Base-by-base conservation (phyloP, 2,329 filamentous ascomycete species). In the Diplocarpon rosae region DNA sequence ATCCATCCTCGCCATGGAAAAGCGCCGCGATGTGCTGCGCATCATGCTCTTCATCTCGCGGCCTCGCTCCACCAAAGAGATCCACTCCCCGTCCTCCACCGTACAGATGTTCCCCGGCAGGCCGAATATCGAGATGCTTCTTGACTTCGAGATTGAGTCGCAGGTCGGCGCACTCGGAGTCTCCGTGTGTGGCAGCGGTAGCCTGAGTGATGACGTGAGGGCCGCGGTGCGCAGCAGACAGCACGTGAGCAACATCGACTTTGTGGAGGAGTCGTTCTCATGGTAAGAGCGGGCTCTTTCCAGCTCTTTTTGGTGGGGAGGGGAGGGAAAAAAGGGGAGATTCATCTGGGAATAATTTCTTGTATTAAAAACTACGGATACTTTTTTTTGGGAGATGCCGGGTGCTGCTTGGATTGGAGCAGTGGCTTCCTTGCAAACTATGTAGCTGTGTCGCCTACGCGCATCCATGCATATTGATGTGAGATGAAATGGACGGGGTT, bases 41-140 rank as follows among this genome's bases (percentile, higher is more conserved):
- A 84, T 89, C 62, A 76, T 86, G 67, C 75, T 89, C 43, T 89
- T 88, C 62, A 80, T 89, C 55, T 85, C 79, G 52, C 70, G 83
- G 46, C 83, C 82, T 5, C 71, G 81, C 33, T 83, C 78, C 38
- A 86, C 80, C 37, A 87, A 86, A 69, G 83, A 88, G 63, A 87
- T 88, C 43, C 82, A 86, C 67, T 84, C 78, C 54, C 84, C 84
- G 2, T 83, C 77, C 30, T 74, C 80, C 1, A 86, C 80, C 14
- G 84, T 90, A 11, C 83, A 88, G 62, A 89, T 89, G 84, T 87
- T 87, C 70, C 84, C 84, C 4, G 84, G 84, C 13, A 72, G 83
- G 54, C 83, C 83, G 14, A 85, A 87, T 61, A 78, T 86, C 42
- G 74, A 80, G 52, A 83, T 81, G 1, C 69, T 89, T 13, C 68